These are phyloP conservation scores for Beta vulgaris DNA, from an alignment of 148 eudicot species.

Conservation along the genomic window DNA sequence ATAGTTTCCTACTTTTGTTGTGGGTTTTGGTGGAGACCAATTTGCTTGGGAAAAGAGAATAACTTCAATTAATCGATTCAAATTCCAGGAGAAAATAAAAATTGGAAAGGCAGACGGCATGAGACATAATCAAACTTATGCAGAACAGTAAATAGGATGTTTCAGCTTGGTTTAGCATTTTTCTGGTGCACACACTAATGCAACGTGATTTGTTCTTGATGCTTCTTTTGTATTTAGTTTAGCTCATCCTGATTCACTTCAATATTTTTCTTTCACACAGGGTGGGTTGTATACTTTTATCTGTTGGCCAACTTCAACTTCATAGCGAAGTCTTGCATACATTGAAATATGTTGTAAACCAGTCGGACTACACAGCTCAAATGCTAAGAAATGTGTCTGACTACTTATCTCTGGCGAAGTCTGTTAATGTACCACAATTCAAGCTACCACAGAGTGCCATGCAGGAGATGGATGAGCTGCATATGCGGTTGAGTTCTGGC, in stretches of 20 bases:
- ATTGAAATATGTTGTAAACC: constrained; percentile 80
- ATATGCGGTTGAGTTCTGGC: constrained; percentile 37
- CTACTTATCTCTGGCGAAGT: constrained; percentile 67
- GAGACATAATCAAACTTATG: neutral
- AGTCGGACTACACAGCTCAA: constrained; percentile 81
- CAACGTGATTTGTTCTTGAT: neutral
- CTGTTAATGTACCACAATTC: constrained; percentile 39
- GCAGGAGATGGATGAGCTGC: constrained; percentile 38
- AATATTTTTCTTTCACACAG: constrained; percentile 28
- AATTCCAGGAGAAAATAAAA: neutral
- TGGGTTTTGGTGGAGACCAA: neutral
- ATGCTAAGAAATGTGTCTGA: constrained; percentile 79
- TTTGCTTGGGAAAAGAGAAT: neutral
- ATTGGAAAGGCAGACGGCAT: neutral
- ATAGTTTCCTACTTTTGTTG: neutral
- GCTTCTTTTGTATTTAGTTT: neutral
- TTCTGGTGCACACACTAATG: neutral
- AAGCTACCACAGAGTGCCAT: constrained; percentile 31
- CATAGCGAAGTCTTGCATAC: constrained; percentile 70
- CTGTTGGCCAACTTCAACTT: constrained; percentile 72
- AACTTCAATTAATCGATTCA: neutral
- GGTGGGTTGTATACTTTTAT: constrained; percentile 75
- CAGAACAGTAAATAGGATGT: neutral
- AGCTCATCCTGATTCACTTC: neutral
- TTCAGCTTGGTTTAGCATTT: neutral